Base-by-base conservation (phyloP, 192 early-diverging fungal species). In the Mortierella claussenii region DNA sequence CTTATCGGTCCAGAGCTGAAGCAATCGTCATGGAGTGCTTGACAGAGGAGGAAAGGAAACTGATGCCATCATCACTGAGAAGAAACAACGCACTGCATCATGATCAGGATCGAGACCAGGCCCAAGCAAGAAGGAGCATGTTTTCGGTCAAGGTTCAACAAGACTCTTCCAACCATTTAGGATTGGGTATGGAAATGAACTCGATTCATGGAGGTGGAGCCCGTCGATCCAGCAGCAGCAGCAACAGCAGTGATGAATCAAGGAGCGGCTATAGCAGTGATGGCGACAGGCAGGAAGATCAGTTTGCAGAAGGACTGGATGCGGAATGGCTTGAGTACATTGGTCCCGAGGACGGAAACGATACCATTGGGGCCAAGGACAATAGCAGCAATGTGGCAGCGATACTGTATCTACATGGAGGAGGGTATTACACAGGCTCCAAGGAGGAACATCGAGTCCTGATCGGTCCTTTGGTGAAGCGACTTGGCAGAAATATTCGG, bases 321-420 rank as follows among this genome's bases (percentile, higher is more conserved):
- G 69, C 54, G 24, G 69, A 71, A 31, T 71, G 69, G 69, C 45
- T 71, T 18, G 69, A 71, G 34, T 63, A 71, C 48, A 32, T 47
- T 8, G 60, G 60, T 13, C 44, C 26, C 9, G 47, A 55, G 18
- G 45, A 61, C 10, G 13, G 8, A 40, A 7, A 40, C 37, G n/a
- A n/a, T n/a, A n/a, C n/a, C n/a, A 23, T 28, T 20, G 52, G 45
- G 2, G 23, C 50, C 18, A 57, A 52, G 31, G 28, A 23, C 28
- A n/a, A 26, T 21, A 52, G 36, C 0, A 55, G 30, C 42, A 40
- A n/a, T n/a, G n/a, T n/a, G n/a, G 60, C 69, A 9, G 82, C 89
- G 2, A 67, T 93, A 4, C 60, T 94, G 45, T 92, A 91, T 49
- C 63, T 91, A 51, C 94, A 95, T 55, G 94, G 94, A 33, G 92